Conservation (phyloP, 2,329 filamentous ascomycete species). For the Aspergillus sp. region DNA sequence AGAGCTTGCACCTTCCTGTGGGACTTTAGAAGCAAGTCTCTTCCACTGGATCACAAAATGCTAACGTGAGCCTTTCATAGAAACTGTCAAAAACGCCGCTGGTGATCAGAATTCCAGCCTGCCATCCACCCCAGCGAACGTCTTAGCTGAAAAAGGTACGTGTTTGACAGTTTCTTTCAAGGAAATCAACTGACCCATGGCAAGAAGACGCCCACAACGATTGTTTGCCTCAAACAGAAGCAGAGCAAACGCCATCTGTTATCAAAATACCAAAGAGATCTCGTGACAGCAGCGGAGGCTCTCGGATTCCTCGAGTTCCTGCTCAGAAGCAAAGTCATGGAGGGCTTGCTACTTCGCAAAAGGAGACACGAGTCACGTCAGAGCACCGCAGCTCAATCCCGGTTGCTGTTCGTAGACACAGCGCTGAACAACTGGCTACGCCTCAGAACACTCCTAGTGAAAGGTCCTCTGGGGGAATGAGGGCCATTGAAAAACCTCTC, state of each 20-base stretch:
- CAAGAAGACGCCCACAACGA: neutral
- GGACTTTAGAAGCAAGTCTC: no score
- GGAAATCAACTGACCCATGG: no score
- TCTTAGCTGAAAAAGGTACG: no score
- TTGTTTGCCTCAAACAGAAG: neutral
- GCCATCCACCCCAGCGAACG: no score
- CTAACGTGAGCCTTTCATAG: no score
- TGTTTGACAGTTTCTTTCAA: no score
- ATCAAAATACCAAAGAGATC: neutral
- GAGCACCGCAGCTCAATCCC: slow-evolving; percentile 13
- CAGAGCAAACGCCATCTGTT: neutral
- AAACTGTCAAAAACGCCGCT: no score
- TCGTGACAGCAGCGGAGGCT: neutral
- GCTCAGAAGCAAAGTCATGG: slow-evolving; percentile 1
- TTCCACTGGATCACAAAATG: no score
- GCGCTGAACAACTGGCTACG: slow-evolving; percentile 1
- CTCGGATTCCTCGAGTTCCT: slow-evolving; percentile 3
- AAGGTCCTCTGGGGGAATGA: slow-evolving; percentile 1
- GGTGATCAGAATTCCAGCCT: no score
- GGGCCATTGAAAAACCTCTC: slow-evolving; percentile 6
- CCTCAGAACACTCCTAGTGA: slow-evolving; percentile 1
- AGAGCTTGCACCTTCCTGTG: no score
- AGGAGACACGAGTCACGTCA: slow-evolving; percentile 3
- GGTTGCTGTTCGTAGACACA: slow-evolving; percentile 5
- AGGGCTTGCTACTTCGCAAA: slow-evolving; percentile 5